Percentiles rank a stretch among this genome's conserved stretches.
phyloP scores from a whole-genome alignment of 2,329 filamentous ascomycete species.

The Colletotrichum higginsianum region DNA sequence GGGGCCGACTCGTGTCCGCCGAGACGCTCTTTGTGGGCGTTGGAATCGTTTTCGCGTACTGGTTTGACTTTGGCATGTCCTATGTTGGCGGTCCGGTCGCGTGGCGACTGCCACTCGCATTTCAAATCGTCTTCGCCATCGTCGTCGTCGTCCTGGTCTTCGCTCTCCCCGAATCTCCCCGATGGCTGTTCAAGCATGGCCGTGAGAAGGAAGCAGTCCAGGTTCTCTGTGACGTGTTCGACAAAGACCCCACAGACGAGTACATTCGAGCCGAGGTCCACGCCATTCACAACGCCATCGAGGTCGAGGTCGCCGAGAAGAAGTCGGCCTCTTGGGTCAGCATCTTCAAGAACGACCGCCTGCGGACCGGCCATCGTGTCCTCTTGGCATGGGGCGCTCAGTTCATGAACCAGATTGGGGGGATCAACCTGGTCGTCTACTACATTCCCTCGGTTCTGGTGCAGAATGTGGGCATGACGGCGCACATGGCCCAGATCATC shows the following conservation, averaged over 20 bases:
- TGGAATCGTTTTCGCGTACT: slow-evolving; percentile 56
- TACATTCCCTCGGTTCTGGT: slow-evolving; percentile 52
- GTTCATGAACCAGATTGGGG: slow-evolving; percentile 65
- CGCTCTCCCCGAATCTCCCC: slow-evolving; percentile 57
- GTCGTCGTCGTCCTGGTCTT: slow-evolving; percentile 53
- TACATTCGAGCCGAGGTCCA: slow-evolving; percentile 53
- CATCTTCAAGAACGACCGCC: slow-evolving; percentile 60
- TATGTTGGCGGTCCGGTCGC: slow-evolving; percentile 48
- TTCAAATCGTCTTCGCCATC: slow-evolving; percentile 54
- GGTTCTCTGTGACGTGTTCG: slow-evolving; percentile 57
- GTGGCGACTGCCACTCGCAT: slow-evolving; percentile 47
- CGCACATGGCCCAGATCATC: slow-evolving; percentile 51
- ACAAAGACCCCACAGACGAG: slow-evolving; percentile 53
- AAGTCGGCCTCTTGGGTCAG: slow-evolving; percentile 54
- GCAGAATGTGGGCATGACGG: slow-evolving; percentile 51
- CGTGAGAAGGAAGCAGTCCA: slow-evolving; percentile 53
- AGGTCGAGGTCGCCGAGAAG: slow-evolving; percentile 51
- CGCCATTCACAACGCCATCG: slow-evolving; percentile 59
- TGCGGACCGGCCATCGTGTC: slow-evolving; percentile 60
- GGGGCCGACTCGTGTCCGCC: slow-evolving; percentile 59
- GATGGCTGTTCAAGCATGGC: slow-evolving; percentile 57
- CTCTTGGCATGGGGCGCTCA: slow-evolving; percentile 63
- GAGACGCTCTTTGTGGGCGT: slow-evolving; percentile 58
- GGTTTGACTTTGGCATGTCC: slow-evolving; percentile 56
- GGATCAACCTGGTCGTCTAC: slow-evolving; percentile 63